Conservation (phyloP, 2,329 filamentous ascomycete genomes). For the Aspergillus fischeri region DNA sequence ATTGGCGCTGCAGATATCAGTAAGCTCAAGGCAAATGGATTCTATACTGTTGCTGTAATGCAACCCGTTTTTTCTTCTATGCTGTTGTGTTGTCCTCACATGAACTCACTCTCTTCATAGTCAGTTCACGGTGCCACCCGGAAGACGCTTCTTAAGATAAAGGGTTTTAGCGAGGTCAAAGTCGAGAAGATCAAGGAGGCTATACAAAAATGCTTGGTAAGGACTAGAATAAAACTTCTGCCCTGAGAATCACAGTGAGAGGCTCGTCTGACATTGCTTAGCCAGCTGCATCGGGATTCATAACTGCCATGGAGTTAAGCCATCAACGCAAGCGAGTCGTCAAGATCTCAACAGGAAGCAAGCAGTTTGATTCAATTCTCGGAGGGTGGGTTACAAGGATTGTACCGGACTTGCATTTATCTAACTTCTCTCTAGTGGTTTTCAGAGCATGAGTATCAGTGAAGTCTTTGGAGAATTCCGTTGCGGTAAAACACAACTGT, state of each 20-base stretch:
- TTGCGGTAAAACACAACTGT: conserved; percentile 67
- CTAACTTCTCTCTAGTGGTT: conserved; percentile 47
- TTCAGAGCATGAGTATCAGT: conserved; percentile 67
- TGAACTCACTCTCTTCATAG: conserved; percentile 30
- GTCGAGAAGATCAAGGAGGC: conserved; percentile 69
- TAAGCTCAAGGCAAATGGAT: conserved; percentile 61
- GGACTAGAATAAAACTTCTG: not conserved
- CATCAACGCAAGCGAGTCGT: conserved; percentile 61
- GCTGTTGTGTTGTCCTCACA: not conserved
- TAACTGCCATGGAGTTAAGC: conserved; percentile 62
- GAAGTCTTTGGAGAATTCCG: conserved; percentile 45
- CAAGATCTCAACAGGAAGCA: conserved; percentile 66
- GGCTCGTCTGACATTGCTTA: conserved; percentile 24
- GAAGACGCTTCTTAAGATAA: conserved; percentile 61
- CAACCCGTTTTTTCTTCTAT: not conserved
- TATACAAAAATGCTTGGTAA: conserved; percentile 56
- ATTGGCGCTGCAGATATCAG: conserved; percentile 62
- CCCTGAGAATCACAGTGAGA: not conserved
- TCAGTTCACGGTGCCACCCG: conserved; percentile 58
- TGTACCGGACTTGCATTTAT: not conserved
- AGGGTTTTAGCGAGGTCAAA: conserved; percentile 66
- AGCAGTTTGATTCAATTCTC: conserved; percentile 62
- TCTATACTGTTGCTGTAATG: conserved; percentile 59
- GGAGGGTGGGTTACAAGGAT: conserved; percentile 47
- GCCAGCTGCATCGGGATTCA: conserved; percentile 58